Conservation (phyloP, 139 green algal genomes). For the Chlorella sp. region DNA sequence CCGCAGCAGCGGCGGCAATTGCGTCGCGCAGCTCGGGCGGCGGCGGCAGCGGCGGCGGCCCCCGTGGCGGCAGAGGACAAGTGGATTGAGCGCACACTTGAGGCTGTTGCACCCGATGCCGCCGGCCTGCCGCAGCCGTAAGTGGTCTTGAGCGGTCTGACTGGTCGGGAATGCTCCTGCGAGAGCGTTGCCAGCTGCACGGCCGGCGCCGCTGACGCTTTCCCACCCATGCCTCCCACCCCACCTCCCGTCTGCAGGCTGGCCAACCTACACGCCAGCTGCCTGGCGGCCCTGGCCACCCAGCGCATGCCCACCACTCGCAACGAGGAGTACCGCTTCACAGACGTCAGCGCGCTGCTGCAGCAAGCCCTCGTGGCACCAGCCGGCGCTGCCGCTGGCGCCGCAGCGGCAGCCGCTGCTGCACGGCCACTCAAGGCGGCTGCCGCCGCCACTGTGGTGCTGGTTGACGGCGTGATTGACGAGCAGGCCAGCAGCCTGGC, state of each 20-base stretch:
- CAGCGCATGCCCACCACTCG: conserved; percentile 80
- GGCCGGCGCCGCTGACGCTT: background rate
- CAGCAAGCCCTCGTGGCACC: conserved; percentile 19
- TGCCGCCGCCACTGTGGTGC: conserved; percentile 45
- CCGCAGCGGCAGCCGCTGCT: background rate
- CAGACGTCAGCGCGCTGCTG: conserved; percentile 74
- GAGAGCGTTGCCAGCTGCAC: background rate
- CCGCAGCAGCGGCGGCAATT: background rate
- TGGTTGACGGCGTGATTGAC: conserved; percentile 73
- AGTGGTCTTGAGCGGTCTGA: too few species aligned
- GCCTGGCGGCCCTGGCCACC: conserved; percentile 51
- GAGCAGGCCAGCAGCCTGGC: conserved; percentile 47
- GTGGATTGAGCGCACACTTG: conserved; percentile 40
- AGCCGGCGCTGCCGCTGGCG: conserved; percentile 16
- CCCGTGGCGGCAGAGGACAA: conserved; percentile 34
- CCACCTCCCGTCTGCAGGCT: conserved; percentile 30
- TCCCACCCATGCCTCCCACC: background rate
- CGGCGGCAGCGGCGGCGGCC: background rate
- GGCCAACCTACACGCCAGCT: conserved; percentile 40
- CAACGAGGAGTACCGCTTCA: conserved; percentile 90
- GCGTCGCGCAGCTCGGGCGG: background rate
- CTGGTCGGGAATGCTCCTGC: too few species aligned
- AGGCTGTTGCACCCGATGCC: conserved; percentile 1
- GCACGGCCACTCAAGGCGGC: conserved; percentile 26
- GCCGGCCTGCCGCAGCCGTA: background rate